phyloP scores from a whole-genome alignment of 1,139 yeast genomes.

The Blastobotrys raffinosifermentans region DNA sequence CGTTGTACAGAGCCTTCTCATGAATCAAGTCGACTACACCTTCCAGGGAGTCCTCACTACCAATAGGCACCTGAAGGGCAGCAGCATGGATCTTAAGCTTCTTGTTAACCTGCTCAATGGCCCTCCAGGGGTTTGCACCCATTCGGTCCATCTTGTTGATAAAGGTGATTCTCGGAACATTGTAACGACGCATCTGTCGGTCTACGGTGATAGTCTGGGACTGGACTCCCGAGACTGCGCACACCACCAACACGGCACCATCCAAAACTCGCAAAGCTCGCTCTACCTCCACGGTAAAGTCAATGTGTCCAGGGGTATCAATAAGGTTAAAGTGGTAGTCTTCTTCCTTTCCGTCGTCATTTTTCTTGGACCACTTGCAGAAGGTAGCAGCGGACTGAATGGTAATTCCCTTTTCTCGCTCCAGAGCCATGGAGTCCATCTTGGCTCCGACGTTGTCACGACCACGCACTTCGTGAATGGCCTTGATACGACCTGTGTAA shows the following conservation, averaged over 20 bases:
- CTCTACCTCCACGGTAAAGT: constrained; percentile 97
- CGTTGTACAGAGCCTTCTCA: constrained; percentile 80
- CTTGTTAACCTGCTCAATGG: constrained; percentile 81
- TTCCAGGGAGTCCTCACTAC: constrained; percentile 73
- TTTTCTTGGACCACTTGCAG: constrained; percentile 82
- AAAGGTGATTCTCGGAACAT: constrained; percentile 93
- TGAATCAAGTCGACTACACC: constrained; percentile 92
- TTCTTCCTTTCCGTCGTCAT: constrained; percentile 34
- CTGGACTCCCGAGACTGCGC: constrained; percentile 98
- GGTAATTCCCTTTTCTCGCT: constrained; percentile 96
- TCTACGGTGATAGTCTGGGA: constrained; percentile 98
- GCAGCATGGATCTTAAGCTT: constrained; percentile 94
- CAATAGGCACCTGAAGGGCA: constrained; percentile 96
- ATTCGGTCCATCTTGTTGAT: constrained; percentile 98
- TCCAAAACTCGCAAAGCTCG: constrained; percentile 94
- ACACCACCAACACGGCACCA: constrained; percentile 96
- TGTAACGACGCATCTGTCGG: constrained; percentile 97
- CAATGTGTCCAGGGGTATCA: constrained; percentile 98
- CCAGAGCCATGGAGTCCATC: constrained; percentile 97
- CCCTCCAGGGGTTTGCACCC: constrained; percentile 97
- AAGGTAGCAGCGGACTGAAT: constrained; percentile 98
- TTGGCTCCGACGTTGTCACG: constrained; percentile 97
- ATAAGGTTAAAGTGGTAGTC: constrained; percentile 86
- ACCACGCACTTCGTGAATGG: constrained; percentile 97
- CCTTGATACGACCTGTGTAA: constrained; percentile 95